A percentile compares a stretch with the other conserved stretches of the same genome.
Evolutionary conservation across 345 rosid species (phyloP).

Genomic region (Aurinia saxatilis): DNA sequence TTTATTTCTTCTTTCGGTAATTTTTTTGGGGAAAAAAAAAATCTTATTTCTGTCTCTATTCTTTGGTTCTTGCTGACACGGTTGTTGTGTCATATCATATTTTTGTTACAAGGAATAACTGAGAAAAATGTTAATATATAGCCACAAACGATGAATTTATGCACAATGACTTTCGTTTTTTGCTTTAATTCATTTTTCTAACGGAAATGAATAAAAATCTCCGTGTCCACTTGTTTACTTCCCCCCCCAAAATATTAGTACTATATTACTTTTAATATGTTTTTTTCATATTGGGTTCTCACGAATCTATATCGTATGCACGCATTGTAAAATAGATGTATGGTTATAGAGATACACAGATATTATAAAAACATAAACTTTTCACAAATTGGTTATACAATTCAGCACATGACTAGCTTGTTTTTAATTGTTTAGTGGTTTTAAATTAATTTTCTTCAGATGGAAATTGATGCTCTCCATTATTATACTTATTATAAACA

Average conservation of each 20-base stretch:
- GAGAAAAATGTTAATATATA: background rate
- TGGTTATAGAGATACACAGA: background rate
- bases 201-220: background rate
- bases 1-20: slow-evolving; percentile 7
- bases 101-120: background rate
- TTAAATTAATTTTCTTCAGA: background rate
- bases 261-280: background rate
- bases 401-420: slow-evolving; percentile 7
- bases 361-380: background rate
- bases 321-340: slow-evolving; percentile 14
- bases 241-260: background rate
- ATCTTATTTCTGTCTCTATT: background rate
- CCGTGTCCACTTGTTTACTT: slow-evolving; percentile 2
- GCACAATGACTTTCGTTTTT: background rate
- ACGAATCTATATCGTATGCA: slow-evolving; percentile 20
- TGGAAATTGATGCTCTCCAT: slow-evolving; percentile 9
- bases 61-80: too few relatives aligned
- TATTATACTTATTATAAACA: background rate
- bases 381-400: background rate
- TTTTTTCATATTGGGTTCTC: slow-evolving; percentile 14
- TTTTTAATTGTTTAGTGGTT: background rate
- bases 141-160: slow-evolving; percentile 13
- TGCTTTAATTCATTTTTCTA: background rate
- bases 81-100: slow-evolving; percentile 8
- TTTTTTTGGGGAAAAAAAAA: background rate